A percentile compares a stretch with the other conserved stretches of the same genome.
Evolutionary conservation across 345 rosid species (phyloP).

Genomic region (Brassica carinata): DNA sequence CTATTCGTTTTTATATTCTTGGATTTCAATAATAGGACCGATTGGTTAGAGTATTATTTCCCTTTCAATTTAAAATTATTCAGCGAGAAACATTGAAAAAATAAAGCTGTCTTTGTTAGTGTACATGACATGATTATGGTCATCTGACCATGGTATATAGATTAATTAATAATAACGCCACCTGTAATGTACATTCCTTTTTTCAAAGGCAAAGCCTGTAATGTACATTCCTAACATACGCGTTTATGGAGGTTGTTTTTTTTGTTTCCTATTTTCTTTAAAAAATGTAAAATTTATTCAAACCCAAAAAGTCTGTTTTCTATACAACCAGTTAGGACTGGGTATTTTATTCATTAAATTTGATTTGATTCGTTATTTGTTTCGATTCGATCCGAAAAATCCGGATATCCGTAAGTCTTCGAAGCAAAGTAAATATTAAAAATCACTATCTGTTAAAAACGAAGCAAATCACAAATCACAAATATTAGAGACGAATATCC

Average conservation of each 20-base stretch:
- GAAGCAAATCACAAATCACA: no score
- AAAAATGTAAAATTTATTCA: neutral
- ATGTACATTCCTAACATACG: slow-evolving; percentile 12
- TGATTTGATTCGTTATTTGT: no score
- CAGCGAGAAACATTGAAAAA: neutral
- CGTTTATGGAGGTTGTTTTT: slow-evolving; percentile 21
- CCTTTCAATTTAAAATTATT: neutral
- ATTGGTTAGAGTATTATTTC: neutral
- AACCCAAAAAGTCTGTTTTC: neutral
- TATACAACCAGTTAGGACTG: no score
- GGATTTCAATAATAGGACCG: slow-evolving; percentile 7
- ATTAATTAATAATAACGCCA: neutral
- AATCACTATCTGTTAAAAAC: no score
- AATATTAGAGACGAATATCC: no score
- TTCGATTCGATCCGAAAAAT: no score
- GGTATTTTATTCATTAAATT: no score
- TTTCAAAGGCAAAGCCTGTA: neutral
- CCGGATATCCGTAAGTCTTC: no score
- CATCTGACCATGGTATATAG: slow-evolving; percentile 4
- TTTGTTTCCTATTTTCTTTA: neutral
- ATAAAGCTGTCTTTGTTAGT: neutral
- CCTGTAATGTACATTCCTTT: neutral
- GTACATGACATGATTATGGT: slow-evolving; percentile 14
- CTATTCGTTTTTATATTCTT: neutral
- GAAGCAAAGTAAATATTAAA: no score